These are phyloP conservation scores for Auricularia sp. DNA, from an alignment of 768 basidiomycete species.

Conservation along the genomic window DNA sequence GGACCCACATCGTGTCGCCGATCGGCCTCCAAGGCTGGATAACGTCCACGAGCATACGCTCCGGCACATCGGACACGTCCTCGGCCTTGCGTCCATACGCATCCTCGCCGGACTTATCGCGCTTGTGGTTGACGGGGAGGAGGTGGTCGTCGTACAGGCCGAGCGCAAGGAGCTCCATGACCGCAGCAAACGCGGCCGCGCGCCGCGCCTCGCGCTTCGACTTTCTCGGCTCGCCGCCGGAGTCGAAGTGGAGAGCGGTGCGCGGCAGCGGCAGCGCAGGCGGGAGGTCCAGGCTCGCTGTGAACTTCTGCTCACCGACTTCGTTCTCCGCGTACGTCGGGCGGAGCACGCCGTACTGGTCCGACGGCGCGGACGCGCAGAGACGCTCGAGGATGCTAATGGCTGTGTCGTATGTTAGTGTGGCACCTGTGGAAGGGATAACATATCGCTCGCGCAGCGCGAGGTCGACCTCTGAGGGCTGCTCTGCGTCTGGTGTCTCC, in stretches of 20 bases:
- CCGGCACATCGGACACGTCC: constrained; percentile 38
- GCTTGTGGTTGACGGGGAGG: constrained; percentile 51
- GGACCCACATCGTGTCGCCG: constrained; percentile 49
- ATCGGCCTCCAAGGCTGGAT: constrained; percentile 53
- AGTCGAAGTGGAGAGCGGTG: constrained; percentile 44
- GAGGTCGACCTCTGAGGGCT: constrained; percentile 23
- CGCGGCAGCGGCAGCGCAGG: constrained; percentile 50
- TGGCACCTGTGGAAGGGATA: constrained; percentile 61
- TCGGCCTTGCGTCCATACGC: constrained; percentile 37
- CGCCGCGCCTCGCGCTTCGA: constrained; percentile 79
- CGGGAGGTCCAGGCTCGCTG: constrained; percentile 53
- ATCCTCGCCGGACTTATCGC: constrained; percentile 41
- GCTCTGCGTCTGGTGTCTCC: not conserved
- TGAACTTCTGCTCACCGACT: constrained; percentile 23
- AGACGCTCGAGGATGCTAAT: constrained; percentile 61
- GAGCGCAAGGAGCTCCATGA: constrained; percentile 55
- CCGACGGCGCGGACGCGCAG: constrained; percentile 69
- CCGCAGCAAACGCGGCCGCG: constrained; percentile 71
- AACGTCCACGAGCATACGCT: constrained; percentile 49
- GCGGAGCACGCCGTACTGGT: constrained; percentile 49
- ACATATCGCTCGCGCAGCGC: constrained; percentile 63
- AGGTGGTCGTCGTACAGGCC: constrained; percentile 77
- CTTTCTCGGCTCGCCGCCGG: constrained; percentile 37
- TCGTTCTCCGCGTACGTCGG: constrained; percentile 52
- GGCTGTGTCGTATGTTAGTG: constrained; percentile 69